phyloP scores from a whole-genome alignment of 768 basidiomycete species.

The Suillus tomentosus region DNA sequence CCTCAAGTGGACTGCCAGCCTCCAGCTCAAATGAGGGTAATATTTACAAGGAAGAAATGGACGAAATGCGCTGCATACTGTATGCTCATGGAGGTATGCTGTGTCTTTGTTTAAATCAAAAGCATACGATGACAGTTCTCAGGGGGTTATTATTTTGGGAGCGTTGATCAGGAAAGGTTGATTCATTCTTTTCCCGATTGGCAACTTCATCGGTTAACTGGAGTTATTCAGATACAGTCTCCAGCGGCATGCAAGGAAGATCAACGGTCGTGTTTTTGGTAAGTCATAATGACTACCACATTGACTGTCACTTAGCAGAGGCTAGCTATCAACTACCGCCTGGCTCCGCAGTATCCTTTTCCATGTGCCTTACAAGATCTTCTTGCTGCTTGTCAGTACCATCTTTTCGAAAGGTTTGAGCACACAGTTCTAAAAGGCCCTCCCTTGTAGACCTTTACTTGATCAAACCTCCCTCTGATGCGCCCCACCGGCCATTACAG shows the following conservation, averaged over 20 bases:
- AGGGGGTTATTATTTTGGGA: conserved; percentile 88
- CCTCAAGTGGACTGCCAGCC: conserved; percentile 18
- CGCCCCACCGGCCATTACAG: conserved; percentile 75
- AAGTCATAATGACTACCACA: conserved; percentile 19
- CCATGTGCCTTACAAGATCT: conserved; percentile 91
- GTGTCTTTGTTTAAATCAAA: not conserved
- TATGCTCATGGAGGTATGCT: conserved; percentile 74
- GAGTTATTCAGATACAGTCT: conserved; percentile 60
- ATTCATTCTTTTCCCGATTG: not conserved
- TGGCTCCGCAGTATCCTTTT: conserved; percentile 98
- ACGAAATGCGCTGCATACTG: conserved; percentile 82
- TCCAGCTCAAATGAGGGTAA: conserved; percentile 34
- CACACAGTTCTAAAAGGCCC: conserved; percentile 6
- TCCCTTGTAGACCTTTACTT: conserved; percentile 72
- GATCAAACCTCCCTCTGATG: conserved; percentile 80
- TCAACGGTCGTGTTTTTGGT: conserved; percentile 88
- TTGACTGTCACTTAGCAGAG: conserved; percentile 19
- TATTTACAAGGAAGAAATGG: conserved; percentile 70
- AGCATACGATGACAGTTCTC: conserved; percentile 16
- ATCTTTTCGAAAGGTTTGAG: not conserved
- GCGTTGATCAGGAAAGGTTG: conserved; percentile 74
- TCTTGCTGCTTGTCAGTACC: conserved; percentile 75
- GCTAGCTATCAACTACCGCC: conserved; percentile 74
- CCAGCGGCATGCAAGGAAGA: conserved; percentile 87
- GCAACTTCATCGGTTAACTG: conserved; percentile 11